A percentile compares a stretch with the other conserved stretches of the same genome.
phyloP scores from a whole-genome alignment of 306 rosid genomes.

The Cucumis cinereus region DNA sequence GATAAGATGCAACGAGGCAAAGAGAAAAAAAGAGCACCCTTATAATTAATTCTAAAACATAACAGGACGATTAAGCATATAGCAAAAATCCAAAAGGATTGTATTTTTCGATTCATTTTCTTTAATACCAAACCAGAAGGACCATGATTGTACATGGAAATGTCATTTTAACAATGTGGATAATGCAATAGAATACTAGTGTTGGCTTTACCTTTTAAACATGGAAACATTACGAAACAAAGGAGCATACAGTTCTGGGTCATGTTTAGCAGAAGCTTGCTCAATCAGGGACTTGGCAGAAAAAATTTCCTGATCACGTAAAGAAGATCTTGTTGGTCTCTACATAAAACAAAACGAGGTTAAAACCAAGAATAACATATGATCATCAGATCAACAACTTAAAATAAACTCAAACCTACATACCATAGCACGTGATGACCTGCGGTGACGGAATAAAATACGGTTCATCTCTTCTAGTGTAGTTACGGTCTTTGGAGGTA shows the following conservation, averaged over 20 bases:
- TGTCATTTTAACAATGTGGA: not conserved
- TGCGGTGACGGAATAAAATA: slow-evolving; percentile 39
- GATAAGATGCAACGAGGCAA: not conserved
- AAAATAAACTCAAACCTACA: slow-evolving; percentile 9
- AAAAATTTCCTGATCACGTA: slow-evolving; percentile 53
- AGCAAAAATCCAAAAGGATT: not conserved
- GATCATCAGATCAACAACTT: slow-evolving; percentile 4
- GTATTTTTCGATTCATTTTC: not conserved
- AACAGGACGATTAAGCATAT: not conserved
- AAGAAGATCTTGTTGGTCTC: slow-evolving; percentile 74
- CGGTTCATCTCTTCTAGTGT: slow-evolving; percentile 61
- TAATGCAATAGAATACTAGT: not conserved
- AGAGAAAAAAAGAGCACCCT: not conserved
- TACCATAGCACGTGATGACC: slow-evolving; percentile 66
- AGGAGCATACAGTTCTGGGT: slow-evolving; percentile 61
- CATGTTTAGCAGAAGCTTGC: slow-evolving; percentile 41
- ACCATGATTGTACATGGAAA: not conserved
- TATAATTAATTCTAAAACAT: not conserved
- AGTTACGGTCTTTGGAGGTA: slow-evolving; percentile 74
- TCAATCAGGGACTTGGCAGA: slow-evolving; percentile 59
- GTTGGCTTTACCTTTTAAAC: slow-evolving; percentile 54
- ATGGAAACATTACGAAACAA: slow-evolving; percentile 75
- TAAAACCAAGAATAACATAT: not conserved
- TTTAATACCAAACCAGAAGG: not conserved
- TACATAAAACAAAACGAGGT: slow-evolving; percentile 17